phyloP scores from a whole-genome alignment of 441 rosid genomes.

The Biscutella auriculata region DNA sequence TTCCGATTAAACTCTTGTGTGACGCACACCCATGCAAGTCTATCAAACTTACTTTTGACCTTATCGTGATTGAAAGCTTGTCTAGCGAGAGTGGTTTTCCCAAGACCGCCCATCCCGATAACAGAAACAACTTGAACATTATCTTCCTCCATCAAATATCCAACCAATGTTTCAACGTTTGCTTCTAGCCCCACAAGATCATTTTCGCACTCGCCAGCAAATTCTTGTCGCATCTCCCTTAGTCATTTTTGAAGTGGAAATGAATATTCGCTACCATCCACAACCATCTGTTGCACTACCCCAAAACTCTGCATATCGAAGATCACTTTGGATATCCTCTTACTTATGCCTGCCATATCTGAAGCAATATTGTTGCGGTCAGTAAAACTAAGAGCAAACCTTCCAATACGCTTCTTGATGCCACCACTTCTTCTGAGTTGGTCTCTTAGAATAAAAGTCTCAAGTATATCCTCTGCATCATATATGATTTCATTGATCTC shows the following conservation, averaged over 20 bases:
- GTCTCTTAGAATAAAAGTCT: too few relatives aligned
- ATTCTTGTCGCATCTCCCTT: background rate
- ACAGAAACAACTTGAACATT: conserved; percentile 1
- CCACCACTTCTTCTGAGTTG: too few relatives aligned
- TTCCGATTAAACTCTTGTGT: conserved; percentile 10
- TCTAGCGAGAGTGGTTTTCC: conserved; percentile 22
- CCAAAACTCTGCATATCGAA: background rate
- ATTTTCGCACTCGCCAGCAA: background rate
- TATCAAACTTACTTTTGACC: conserved; percentile 2
- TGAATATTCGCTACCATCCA: background rate
- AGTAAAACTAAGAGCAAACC: too few relatives aligned
- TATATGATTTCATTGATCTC: too few relatives aligned
- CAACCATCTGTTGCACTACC: background rate
- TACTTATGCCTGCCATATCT: background rate
- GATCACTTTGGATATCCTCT: background rate
- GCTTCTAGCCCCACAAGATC: conserved; percentile 19
- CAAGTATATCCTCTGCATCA: too few relatives aligned
- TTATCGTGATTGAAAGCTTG: conserved; percentile 10
- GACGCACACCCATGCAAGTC: conserved; percentile 20
- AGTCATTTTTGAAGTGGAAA: background rate
- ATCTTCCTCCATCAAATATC: conserved; percentile 1
- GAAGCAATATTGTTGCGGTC: background rate
- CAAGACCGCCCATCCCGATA: conserved; percentile 25
- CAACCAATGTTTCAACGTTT: conserved; percentile 1
- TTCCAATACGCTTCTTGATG: too few relatives aligned